Base-by-base conservation (phyloP, 2,329 filamentous ascomycete genomes). In the Diaporthe caulivora region DNA sequence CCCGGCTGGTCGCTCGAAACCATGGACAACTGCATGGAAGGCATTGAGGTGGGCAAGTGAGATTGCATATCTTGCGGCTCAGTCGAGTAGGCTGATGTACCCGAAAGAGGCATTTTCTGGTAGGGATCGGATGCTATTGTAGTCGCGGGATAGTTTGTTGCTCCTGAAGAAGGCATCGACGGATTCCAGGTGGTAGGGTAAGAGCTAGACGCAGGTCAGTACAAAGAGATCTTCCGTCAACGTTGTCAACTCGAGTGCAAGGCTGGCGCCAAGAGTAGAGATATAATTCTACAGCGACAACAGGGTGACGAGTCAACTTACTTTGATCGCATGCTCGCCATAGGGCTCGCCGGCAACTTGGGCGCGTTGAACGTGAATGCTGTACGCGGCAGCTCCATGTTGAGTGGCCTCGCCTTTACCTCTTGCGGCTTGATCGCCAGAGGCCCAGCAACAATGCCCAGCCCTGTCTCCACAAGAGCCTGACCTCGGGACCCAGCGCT, bases 401-500 rank as follows among this genome's bases (percentile, higher is more conserved):
- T 88, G 44, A 89, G 79, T 3, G 85, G 82, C 64, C 88, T 84
- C 6, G 86, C 80, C 78, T 90, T 89, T 31, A 83, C 82, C 70
- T 90, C 89, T 70, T 88, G 86, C 17, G 87, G 86, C 79, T 91
- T 91, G 60, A 87, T 84, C 2, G 84, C 83, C 54, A 91, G 79
- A 13, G 89, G 86, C 9, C 89, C 89, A 7, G 89, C 89, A 57
- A 91, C 89, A 73, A 91, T 89, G 9, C 89, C 89, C 42, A 91
- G 79, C 3, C 89, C 89, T 0, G 88, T 91, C 80, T 91, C 89
- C n/a, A 91, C 89, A 60, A 92, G 84, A 47, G 91, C 92, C 81
- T 97, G 95, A 53, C 95, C 91, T n/a, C 93, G 89, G 37, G 94
- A 94, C 34, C 92, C 92, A 29, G 92, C 92, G 76, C 93, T 94